These are phyloP conservation scores for Datisca glomerata DNA, from an alignment of 306 rosid species.

Conservation along the genomic window DNA sequence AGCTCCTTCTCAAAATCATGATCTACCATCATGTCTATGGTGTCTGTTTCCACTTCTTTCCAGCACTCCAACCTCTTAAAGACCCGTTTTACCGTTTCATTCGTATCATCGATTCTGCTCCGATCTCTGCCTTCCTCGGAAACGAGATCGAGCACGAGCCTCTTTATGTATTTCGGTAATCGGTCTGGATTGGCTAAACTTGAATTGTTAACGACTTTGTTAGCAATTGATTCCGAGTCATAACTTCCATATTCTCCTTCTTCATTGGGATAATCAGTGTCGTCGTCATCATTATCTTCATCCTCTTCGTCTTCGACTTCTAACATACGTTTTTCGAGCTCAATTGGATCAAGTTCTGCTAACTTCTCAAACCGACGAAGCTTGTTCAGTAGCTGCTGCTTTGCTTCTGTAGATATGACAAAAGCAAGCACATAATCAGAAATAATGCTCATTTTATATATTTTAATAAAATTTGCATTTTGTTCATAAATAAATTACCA, in stretches of 20 bases:
- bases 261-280: conserved; percentile 6
- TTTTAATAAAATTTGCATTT: too few relatives aligned
- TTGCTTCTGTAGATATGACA: conserved; percentile 46
- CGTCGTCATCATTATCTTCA: conserved; percentile 9
- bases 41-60: conserved; percentile 59
- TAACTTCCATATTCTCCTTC: conserved; percentile 27
- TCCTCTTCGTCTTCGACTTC: conserved; percentile 32
- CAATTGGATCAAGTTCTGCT: conserved; percentile 69
- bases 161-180: conserved; percentile 29
- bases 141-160: conserved; percentile 41
- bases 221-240: conserved; percentile 10
- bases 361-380: conserved; percentile 81
- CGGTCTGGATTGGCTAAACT: conserved; percentile 10
- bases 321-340: conserved; percentile 58
- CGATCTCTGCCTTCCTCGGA: conserved; percentile 37
- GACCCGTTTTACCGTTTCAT: conserved; percentile 30
- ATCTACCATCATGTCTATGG: conserved; percentile 75
- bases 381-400: conserved; percentile 57
- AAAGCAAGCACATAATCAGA: conserved; percentile 3
- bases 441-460: too few relatives aligned
- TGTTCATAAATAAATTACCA: too few relatives aligned
- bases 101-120: conserved; percentile 11
- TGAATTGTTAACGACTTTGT: conserved; percentile 25
- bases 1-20: conserved; percentile 52
- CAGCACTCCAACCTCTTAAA: conserved; percentile 46